A percentile compares a stretch with the other conserved stretches of the same genome.
Conservation (phyloP, 2,329 filamentous ascomycete species). For the Fusarium anthophilum region DNA sequence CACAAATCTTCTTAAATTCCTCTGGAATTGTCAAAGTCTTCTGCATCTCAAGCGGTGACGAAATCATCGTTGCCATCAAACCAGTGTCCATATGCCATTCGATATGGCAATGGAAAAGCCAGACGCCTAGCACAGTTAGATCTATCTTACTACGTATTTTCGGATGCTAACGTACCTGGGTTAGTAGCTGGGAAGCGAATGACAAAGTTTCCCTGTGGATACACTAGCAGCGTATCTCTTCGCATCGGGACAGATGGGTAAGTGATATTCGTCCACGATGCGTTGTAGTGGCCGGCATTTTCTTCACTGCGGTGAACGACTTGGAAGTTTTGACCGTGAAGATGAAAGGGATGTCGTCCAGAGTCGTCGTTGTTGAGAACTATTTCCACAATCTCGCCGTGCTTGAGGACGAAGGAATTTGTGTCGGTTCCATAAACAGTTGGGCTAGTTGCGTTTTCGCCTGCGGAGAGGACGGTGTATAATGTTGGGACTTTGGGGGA, state of each 20-base stretch:
- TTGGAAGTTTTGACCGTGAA: not conserved
- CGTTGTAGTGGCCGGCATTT: not conserved
- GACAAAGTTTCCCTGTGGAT: not conserved
- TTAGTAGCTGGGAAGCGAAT: not conserved
- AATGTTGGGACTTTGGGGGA: not conserved
- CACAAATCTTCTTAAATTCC: not conserved
- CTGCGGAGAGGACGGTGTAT: not conserved
- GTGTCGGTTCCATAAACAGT: not conserved
- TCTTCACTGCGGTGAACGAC: not conserved
- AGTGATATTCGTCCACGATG: not conserved
- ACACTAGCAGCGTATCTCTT: not conserved
- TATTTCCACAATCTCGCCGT: not conserved
- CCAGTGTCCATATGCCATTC: not conserved
- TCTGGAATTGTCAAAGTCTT: not conserved
- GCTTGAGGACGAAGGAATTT: not conserved
- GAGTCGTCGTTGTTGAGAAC: not conserved
- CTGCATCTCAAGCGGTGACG: not conserved
- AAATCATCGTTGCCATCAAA: not conserved
- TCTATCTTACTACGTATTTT: fast-evolving
- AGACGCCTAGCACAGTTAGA: not conserved
- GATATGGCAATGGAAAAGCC: not conserved
- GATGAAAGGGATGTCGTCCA: not conserved
- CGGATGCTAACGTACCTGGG: not conserved
- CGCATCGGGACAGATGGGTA: not conserved
- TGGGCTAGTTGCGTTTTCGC: not conserved